Conservation (phyloP, 768 basidiomycete genomes). For the Termitomyces sp. region DNA sequence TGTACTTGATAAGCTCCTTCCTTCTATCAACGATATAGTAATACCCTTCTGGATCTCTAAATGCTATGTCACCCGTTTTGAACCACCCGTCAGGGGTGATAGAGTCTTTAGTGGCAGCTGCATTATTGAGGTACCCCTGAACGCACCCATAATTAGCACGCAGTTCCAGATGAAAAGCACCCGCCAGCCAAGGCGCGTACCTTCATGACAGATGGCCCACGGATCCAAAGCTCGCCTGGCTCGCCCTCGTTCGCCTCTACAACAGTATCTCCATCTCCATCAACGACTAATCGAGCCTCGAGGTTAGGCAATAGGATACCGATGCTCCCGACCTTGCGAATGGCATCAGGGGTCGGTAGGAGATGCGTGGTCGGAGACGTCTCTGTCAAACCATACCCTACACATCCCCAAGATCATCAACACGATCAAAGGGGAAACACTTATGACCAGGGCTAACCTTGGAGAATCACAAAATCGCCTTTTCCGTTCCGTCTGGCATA, state of each 20-base stretch:
- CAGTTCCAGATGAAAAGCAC: neutral
- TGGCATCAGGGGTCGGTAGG: conserved; percentile 37
- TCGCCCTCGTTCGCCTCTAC: conserved; percentile 49
- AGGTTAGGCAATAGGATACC: conserved; percentile 73
- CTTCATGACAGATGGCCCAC: conserved; percentile 80
- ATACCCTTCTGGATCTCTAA: conserved; percentile 65
- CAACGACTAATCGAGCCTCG: conserved; percentile 66
- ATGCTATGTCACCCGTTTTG: conserved; percentile 82
- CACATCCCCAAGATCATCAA: neutral
- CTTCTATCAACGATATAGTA: conserved; percentile 71
- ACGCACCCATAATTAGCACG: neutral
- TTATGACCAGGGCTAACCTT: conserved; percentile 29
- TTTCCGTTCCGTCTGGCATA: conserved; percentile 34
- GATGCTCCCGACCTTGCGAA: conserved; percentile 57
- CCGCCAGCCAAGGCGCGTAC: conserved; percentile 21
- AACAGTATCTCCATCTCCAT: conserved; percentile 41
- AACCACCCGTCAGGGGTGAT: conserved; percentile 79
- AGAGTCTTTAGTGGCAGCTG: conserved; percentile 57
- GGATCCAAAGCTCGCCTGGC: conserved; percentile 78
- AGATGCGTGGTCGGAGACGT: conserved; percentile 70
- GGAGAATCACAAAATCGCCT: conserved; percentile 35
- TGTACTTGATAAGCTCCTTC: conserved; percentile 78
- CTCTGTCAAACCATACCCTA: conserved; percentile 79
- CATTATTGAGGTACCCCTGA: conserved; percentile 75
- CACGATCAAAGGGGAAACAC: too few relatives aligned